A percentile compares a stretch with the other conserved stretches of the same genome.
phyloP scores from a whole-genome alignment of 1,284 basidiomycete species.

The Ustilago crameri region DNA sequence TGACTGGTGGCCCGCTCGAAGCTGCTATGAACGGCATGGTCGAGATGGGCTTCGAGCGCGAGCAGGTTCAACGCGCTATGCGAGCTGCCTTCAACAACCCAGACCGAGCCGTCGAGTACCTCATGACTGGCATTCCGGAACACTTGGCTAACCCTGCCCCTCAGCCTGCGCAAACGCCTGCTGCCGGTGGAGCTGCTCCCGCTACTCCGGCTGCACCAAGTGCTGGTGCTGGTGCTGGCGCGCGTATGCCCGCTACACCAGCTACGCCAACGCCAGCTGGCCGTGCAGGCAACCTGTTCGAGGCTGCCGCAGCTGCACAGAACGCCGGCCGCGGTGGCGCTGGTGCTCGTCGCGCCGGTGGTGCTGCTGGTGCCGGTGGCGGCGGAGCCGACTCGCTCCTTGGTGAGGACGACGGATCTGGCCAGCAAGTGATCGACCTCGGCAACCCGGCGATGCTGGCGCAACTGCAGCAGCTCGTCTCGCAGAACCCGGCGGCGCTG shows the following conservation, averaged over 20 bases:
- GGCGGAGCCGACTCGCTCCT: conserved; percentile 40
- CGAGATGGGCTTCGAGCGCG: conserved; percentile 89
- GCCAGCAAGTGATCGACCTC: conserved; percentile 63
- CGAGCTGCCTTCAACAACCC: conserved; percentile 98
- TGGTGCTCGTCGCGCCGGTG: conserved; percentile 25
- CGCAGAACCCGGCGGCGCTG: conserved; percentile 66
- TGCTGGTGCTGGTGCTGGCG: conserved; percentile 66
- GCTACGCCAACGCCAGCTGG: conserved; percentile 47
- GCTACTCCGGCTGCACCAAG: conserved; percentile 71
- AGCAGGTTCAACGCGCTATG: conserved; percentile 84
- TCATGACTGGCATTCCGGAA: conserved; percentile 76
- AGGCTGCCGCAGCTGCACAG: conserved; percentile 67
- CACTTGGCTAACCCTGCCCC: conserved; percentile 63
- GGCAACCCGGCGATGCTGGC: conserved; percentile 65
- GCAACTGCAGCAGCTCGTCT: conserved; percentile 62
- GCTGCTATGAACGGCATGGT: conserved; percentile 72
- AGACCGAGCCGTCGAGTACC: conserved; percentile 95
- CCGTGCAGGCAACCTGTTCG: conserved; percentile 68
- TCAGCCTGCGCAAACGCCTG: conserved; percentile 69
- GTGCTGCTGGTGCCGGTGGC: conserved; percentile 36
- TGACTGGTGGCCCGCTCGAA: conserved; percentile 61
- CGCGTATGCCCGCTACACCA: conserved; percentile 57
- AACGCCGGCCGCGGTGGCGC: conserved; percentile 38
- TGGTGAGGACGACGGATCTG: conserved; percentile 59
- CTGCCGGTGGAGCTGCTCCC: conserved; percentile 76